These are phyloP conservation scores for Chrysoporthe puriensis DNA, from an alignment of 2,329 filamentous ascomycete genomes.

Conservation along the genomic window DNA sequence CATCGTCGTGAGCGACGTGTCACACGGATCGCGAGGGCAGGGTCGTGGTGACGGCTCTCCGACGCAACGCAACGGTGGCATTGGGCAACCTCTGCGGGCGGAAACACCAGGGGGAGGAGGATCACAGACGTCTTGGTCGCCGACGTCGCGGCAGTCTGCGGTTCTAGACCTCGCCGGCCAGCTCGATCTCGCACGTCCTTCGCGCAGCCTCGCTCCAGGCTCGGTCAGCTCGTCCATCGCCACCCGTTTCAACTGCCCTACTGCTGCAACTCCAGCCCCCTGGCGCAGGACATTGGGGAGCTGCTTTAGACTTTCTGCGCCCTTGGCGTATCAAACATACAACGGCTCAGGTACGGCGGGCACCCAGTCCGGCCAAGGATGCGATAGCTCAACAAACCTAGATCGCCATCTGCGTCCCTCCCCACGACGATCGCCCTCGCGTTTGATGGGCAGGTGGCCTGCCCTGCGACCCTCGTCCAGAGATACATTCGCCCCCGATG, in stretches of 20 bases:
- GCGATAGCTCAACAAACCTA: constrained; percentile 17
- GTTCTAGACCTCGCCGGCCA: not conserved
- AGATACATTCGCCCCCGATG: constrained; percentile 13
- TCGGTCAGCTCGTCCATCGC: not conserved
- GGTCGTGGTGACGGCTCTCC: not conserved
- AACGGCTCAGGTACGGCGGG: constrained; percentile 9
- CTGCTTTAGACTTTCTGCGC: constrained; percentile 3
- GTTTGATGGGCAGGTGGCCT: not conserved
- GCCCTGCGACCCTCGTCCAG: not conserved
- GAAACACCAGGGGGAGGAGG: constrained; percentile 3
- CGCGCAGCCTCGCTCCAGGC: not conserved
- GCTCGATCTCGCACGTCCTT: not conserved
- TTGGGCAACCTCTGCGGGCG: not conserved
- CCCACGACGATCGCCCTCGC: not conserved
- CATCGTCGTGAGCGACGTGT: not conserved
- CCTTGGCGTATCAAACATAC: constrained; percentile 21
- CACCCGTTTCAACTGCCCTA: constrained; percentile 1
- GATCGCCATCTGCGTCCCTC: not conserved
- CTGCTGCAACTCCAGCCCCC: not conserved
- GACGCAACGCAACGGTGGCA: not conserved
- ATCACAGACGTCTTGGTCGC: not conserved
- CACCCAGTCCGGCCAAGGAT: constrained; percentile 18
- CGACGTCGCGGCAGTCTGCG: not conserved
- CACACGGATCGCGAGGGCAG: not conserved
- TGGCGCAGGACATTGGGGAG: not conserved